Evolutionary conservation across 1,284 basidiomycete species (phyloP).

Genomic region (Puccinia horiana): DNA sequence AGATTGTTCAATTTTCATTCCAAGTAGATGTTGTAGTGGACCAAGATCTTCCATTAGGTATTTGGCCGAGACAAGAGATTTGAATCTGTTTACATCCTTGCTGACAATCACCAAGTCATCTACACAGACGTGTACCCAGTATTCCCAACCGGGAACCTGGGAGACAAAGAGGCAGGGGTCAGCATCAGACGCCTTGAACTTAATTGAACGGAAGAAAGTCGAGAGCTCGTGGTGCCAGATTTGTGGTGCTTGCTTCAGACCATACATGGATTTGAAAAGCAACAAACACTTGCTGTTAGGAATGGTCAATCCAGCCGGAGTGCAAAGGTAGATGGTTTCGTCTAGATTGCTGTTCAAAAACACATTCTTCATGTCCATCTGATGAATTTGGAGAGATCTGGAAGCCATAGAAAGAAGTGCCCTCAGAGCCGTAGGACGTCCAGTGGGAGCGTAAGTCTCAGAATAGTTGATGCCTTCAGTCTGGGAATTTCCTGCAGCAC

Average conservation of each 20-base stretch:
- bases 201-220: slow-evolving; percentile 10
- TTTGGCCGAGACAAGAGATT: background rate
- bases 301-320: background rate
- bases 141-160: background rate
- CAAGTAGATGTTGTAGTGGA: background rate
- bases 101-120: no score
- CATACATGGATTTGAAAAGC: slow-evolving; percentile 3
- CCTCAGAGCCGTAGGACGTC: background rate
- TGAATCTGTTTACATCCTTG: slow-evolving; percentile 9
- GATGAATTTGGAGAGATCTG: background rate
- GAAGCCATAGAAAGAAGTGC: background rate
- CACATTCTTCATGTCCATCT: slow-evolving; percentile 23
- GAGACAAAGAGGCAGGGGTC: slow-evolving; percentile 34
- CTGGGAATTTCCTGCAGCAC: slow-evolving; percentile 2
- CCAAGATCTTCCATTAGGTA: slow-evolving; percentile 36
- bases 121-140: slow-evolving; percentile 22
- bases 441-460: slow-evolving; percentile 30
- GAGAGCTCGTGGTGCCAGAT: slow-evolving; percentile 10
- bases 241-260: slow-evolving; percentile 22
- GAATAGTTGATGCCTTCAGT: background rate
- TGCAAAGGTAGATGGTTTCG: slow-evolving; percentile 7
- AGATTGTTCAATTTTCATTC: slow-evolving; percentile 8
- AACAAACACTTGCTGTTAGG: background rate
- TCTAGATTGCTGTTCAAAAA: slow-evolving; percentile 1
- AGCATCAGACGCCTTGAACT: background rate